Conservation (phyloP, 1,139 yeast species). For the Wickerhamomyces sp. region DNA sequence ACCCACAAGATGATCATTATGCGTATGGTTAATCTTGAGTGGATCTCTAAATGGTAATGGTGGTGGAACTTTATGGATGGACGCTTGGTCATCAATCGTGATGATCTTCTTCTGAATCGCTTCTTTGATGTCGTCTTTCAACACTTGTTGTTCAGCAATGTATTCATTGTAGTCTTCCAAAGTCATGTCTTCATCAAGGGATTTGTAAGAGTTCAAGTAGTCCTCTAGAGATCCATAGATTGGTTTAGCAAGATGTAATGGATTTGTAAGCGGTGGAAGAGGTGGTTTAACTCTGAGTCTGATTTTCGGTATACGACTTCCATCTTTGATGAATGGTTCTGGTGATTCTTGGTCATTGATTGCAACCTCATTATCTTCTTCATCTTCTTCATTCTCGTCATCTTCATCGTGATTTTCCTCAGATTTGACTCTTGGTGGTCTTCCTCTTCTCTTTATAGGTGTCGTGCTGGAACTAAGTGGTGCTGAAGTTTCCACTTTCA, state of each 20-base stretch:
- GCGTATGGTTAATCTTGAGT: conserved; percentile 42
- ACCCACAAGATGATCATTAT: conserved; percentile 65
- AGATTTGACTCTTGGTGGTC: conserved; percentile 11
- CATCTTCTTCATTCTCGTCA: conserved; percentile 16
- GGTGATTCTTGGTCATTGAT: conserved; percentile 18
- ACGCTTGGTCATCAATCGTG: conserved; percentile 35
- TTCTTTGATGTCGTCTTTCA: conserved; percentile 41
- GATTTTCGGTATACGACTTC: conserved; percentile 30
- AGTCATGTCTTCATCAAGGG: conserved; percentile 53
- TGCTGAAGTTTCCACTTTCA: conserved; percentile 11
- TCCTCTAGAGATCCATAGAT: conserved; percentile 33
- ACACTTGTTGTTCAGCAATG: conserved; percentile 39
- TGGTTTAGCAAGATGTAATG: conserved; percentile 54
- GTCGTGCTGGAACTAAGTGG: neutral
- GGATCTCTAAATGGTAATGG: conserved; percentile 36
- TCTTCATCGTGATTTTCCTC: conserved; percentile 19
- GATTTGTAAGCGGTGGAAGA: conserved; percentile 66
- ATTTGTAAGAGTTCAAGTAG: conserved; percentile 47
- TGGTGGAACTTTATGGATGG: conserved; percentile 27
- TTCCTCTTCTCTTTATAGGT: conserved; percentile 5
- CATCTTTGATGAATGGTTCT: conserved; percentile 8
- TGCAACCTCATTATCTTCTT: conserved; percentile 16
- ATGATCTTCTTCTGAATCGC: conserved; percentile 51
- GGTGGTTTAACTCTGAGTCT: conserved; percentile 48
- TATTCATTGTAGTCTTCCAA: conserved; percentile 28